Evolutionary conservation across 768 basidiomycete species (phyloP).

Genomic region (Lentinula raphanica): DNA sequence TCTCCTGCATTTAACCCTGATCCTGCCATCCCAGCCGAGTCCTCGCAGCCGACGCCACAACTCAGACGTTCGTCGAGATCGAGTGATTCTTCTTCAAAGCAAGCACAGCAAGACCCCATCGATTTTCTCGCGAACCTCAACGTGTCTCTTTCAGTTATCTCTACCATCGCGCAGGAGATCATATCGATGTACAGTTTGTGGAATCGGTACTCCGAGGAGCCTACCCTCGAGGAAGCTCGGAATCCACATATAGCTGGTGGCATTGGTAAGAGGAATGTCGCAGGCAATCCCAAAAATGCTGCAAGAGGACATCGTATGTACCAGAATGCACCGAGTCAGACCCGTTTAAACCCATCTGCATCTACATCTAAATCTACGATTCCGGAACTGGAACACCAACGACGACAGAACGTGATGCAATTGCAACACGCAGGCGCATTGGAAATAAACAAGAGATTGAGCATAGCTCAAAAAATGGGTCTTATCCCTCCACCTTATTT

Average conservation of each 20-base stretch:
- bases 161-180: constrained; percentile 88
- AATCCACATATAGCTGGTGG: background rate
- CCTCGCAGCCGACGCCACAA: constrained; percentile 24
- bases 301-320: background rate
- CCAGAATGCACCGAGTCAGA: background rate
- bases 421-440: background rate
- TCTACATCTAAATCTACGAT: background rate
- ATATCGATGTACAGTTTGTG: constrained; percentile 85
- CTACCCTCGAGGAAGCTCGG: constrained; percentile 25
- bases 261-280: background rate
- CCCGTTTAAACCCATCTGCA: constrained; percentile 4
- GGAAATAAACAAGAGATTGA: background rate
- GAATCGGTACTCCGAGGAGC: constrained; percentile 75
- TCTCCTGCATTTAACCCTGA: constrained; percentile 14
- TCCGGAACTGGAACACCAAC: background rate
- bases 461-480: background rate
- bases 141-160: constrained; percentile 75
- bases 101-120: constrained; percentile 55
- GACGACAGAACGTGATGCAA: background rate
- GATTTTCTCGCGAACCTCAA: constrained; percentile 83
- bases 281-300: background rate
- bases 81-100: constrained; percentile 23
- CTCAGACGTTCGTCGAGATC: constrained; percentile 55
- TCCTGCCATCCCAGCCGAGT: constrained; percentile 12
- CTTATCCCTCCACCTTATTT: background rate